Evolutionary conservation across 1,284 basidiomycete genomes (phyloP), one percentile per base, ranked within the genome.

Genomic region (Sporisorium exsertum): DNA sequence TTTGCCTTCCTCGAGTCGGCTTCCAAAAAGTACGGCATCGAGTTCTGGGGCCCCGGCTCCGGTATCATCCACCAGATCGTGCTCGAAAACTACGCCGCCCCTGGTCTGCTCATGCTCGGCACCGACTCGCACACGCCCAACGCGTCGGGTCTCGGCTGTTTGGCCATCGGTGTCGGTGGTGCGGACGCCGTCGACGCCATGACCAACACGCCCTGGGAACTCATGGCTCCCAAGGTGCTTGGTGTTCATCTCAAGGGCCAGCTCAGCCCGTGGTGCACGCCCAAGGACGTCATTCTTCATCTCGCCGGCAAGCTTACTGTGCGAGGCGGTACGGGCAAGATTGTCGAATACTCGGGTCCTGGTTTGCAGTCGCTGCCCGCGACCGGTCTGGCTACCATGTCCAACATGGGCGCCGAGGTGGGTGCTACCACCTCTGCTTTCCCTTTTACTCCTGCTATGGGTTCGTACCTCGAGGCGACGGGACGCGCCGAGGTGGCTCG

Each of bases 401-500:
- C 94, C 63, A 98, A 98, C 87, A 99, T 99, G 97, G 97, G 97
- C 67, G 97, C 97, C 24, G 97, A 99, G 88, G 94, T 99, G 27
- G 97, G 97, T 51, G 97, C 97, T 8, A 99, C 97, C 2, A 98
- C 97, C 0, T 96, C 94, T 1, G 94, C 93, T 3, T 99, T 99
- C 90, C 95, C 95, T 15, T 99, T 97, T 87, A 95, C 94, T 8
- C 87, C 90, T 15, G 81, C 64, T 80, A 99, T 99, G 96, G 89
- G 91, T 42, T 88, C 90, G 29, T 99, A 99, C 87, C 90, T 99
- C 32, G 88, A 90, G 77, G 95, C 95, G 15, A 99, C 97, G 16
- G 92, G 93, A 55, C 91, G 97, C 63, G 91, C 89, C n/a, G 90
- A 92, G 35, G 94, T 97, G 33, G 95, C 95, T 27, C 87, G 87